Conservation (phyloP, 192 early-diverging fungal species). For the Gigaspora rosea region DNA sequence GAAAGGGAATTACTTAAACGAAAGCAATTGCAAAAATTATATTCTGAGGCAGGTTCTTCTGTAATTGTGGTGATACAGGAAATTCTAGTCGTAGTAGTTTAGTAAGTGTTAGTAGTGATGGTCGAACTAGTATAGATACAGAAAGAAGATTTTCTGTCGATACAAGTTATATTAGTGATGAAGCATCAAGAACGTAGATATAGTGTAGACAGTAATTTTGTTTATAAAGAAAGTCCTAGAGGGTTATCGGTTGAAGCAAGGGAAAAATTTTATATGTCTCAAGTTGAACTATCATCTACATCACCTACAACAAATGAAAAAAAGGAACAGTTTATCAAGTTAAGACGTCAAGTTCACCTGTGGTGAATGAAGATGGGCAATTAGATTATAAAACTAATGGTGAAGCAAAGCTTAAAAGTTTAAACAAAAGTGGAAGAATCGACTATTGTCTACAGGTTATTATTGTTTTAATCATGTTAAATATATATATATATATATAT, state of each 20-base stretch:
- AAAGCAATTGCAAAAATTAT: too few relatives aligned
- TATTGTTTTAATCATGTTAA: background rate
- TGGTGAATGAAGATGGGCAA: background rate
- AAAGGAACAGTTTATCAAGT: background rate
- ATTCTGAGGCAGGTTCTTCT: too few relatives aligned
- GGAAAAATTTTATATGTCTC: background rate
- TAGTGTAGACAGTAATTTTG: background rate
- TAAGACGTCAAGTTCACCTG: background rate
- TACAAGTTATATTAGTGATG: conserved; percentile 22
- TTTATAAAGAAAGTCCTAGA: background rate
- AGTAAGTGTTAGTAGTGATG: too few relatives aligned
- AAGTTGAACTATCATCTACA: background rate
- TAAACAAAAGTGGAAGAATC: conserved; percentile 52
- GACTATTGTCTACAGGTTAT: conserved; percentile 57
- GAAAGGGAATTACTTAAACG: too few relatives aligned
- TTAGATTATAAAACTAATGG: conserved; percentile 28
- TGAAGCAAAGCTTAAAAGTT: conserved; percentile 39
- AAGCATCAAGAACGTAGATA: background rate
- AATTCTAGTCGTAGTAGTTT: too few relatives aligned
- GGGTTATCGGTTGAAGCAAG: background rate
- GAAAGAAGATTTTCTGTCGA: background rate
- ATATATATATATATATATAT: background rate
- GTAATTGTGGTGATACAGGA: too few relatives aligned
- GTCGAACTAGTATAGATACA: too few relatives aligned
- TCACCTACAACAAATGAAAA: background rate